Base-by-base conservation (phyloP, 2,329 filamentous ascomycete species). In the Scytalidium sp. region DNA sequence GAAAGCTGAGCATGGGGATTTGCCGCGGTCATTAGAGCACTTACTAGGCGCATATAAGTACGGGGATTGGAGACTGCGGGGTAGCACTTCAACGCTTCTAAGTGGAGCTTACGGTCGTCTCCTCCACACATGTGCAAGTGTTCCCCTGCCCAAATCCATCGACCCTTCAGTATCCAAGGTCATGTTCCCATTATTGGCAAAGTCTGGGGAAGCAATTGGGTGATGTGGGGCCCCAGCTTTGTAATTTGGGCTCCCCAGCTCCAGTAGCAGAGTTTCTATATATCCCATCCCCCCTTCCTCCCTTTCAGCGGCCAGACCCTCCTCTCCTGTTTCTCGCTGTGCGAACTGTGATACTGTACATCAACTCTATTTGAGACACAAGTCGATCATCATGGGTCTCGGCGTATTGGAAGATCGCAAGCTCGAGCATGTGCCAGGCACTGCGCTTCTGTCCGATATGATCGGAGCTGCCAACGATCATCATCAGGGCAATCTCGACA, bases 391-490 rank as follows among this genome's bases (percentile, higher is more conserved):
- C 21, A 59, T 59, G 56, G 56, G 53, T 41, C 56, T 55, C 53
- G 59, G 56, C 21, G 53, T 59, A n/a, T 42, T 60, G 40, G 55
- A 59, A 27, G 58, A 60, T 43, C 49, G 39, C 19, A 51, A 52
- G 15, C 53, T 60, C n/a, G 51, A 52, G 39, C 51, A 59, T 17
- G 58, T 60, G 17, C 58, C 58, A 4, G 58, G 58, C 13, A 60
- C 58, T 13, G 41, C 49, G 3, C 45, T 58, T 3, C 46, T 71
- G 21, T 70, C 70, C 53, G 64, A 65, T 27, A 61, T 69, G 43
- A 36, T 55, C 59, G 58, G 60, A 32, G 58, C 61, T 21, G 65
- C 66, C 29, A 59, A 62, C 39, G 63, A 63, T 2, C 62, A 64
- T 47, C 63, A 64, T 49, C 65, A 63, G 19, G 47, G 64, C 50